Conservation (phyloP, 2,329 filamentous ascomycete species). For the Tolypocladium sp. region DNA sequence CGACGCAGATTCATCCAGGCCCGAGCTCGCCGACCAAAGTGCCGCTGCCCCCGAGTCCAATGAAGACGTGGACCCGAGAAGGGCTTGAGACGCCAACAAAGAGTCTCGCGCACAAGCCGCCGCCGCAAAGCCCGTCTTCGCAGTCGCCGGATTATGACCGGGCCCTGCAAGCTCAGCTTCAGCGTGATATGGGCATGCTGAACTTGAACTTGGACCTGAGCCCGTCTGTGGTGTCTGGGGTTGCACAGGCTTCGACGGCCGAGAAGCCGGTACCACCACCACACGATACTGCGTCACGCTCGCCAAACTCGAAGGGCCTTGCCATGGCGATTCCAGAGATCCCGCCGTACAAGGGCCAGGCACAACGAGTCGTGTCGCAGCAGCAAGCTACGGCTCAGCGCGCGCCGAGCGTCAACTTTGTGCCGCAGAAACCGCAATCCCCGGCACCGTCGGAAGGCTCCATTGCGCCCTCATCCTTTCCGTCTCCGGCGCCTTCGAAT, state of each 20-base stretch:
- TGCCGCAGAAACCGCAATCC: conserved; percentile 19
- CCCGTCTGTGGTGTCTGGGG: conserved; percentile 8
- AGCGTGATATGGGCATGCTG: conserved; percentile 50
- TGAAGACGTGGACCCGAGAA: conserved; percentile 19
- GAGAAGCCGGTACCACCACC: conserved; percentile 21
- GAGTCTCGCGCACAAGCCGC: conserved; percentile 28
- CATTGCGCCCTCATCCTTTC: conserved; percentile 39
- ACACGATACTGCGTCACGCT: conserved; percentile 22
- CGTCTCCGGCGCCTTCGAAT: conserved; percentile 45
- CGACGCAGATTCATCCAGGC: conserved; percentile 11
- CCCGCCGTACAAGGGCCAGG: conserved; percentile 39
- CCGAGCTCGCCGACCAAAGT: conserved; percentile 48
- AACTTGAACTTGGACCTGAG: conserved; percentile 29
- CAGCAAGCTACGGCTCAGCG: conserved; percentile 14
- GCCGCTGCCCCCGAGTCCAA: conserved; percentile 41
- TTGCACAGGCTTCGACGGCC: not conserved
- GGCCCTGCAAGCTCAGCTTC: conserved; percentile 53
- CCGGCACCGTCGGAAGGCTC: conserved; percentile 20
- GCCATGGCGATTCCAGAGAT: conserved; percentile 44
- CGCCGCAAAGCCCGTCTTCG: conserved; percentile 34
- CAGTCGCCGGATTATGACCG: conserved; percentile 53
- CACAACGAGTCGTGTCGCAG: conserved; percentile 19
- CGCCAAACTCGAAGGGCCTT: conserved; percentile 27
- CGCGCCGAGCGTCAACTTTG: conserved; percentile 3
- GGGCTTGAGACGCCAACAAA: conserved; percentile 35